phyloP scores from a whole-genome alignment of 2,329 filamentous ascomycete species.

The Arthrobotrys megalospora region DNA sequence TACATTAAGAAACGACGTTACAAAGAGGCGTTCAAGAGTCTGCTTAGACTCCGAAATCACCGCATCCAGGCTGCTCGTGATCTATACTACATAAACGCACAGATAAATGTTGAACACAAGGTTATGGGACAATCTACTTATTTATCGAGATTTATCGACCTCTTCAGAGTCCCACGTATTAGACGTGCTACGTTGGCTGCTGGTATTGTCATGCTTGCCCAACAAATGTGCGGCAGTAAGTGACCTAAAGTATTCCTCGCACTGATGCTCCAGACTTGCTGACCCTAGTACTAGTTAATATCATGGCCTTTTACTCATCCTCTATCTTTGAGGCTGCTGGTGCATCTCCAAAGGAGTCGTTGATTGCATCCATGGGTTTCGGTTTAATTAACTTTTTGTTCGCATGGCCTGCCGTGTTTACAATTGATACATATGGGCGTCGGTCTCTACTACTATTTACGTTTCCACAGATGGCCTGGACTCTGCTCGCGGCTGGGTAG shows the following conservation, averaged over 20 bases:
- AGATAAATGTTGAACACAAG: constrained; percentile 70
- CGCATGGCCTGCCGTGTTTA: constrained; percentile 76
- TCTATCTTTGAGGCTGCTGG: constrained; percentile 75
- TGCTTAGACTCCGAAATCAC: constrained; percentile 74
- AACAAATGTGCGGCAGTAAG: constrained; percentile 74
- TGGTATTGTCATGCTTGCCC: constrained; percentile 81
- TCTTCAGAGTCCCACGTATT: constrained; percentile 79
- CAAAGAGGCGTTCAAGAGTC: constrained; percentile 74
- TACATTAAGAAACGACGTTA: constrained; percentile 78
- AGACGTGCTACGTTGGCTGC: constrained; percentile 82
- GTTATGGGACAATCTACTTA: constrained; percentile 72
- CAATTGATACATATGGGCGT: constrained; percentile 78
- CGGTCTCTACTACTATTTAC: constrained; percentile 76
- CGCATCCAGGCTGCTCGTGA: constrained; percentile 76
- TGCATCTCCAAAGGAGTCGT: constrained; percentile 72
- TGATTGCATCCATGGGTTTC: constrained; percentile 77
- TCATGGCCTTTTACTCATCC: constrained; percentile 82
- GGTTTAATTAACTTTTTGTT: constrained; percentile 78
- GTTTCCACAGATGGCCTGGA: constrained; percentile 79
- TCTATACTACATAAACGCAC: constrained; percentile 74
- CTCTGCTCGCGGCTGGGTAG: constrained; percentile 75
- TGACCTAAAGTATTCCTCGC: constrained; percentile 69
- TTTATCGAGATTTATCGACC: constrained; percentile 75
- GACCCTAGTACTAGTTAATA: constrained; percentile 72
- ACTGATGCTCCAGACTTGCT: constrained; percentile 63